Evolutionary conservation across 2,329 filamentous ascomycete species (phyloP).

Genomic region (Microsporum audouinii): DNA sequence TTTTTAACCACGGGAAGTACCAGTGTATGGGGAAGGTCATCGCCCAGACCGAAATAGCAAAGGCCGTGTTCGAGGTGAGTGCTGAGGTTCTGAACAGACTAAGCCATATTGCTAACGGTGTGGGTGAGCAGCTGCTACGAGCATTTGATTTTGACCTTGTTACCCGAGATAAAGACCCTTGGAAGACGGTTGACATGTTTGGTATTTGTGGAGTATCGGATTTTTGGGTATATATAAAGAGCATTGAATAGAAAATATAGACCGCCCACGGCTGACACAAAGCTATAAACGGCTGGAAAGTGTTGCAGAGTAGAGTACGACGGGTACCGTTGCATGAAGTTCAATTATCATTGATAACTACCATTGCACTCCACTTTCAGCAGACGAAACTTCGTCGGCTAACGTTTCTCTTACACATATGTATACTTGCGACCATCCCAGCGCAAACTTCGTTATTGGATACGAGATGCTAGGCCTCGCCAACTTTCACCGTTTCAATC

Average conservation of each 20-base stretch:
- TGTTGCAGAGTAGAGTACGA: no score
- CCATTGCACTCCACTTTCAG: no score
- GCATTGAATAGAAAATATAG: not conserved
- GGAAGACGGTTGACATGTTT: not conserved
- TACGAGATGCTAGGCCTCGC: no score
- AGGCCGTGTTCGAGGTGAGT: constrained; percentile 7
- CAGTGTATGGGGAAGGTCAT: constrained; percentile 7
- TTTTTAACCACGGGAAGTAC: constrained; percentile 4
- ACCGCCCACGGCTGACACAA: no score
- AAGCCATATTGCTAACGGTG: not conserved
- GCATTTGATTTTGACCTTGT: not conserved
- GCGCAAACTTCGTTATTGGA: no score
- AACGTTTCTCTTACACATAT: no score
- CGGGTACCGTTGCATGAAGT: no score
- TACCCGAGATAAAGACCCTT: not conserved
- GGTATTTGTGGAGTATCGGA: not conserved
- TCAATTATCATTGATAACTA: no score
- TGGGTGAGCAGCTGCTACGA: not conserved
- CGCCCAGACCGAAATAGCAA: constrained; percentile 6
- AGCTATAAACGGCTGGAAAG: no score
- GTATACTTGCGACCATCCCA: no score
- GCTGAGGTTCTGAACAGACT: not conserved
- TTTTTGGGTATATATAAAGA: not conserved
- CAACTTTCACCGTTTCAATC: no score
- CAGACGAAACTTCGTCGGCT: no score